phyloP scores from a whole-genome alignment of 225 moss, liverwort and hornwort species.

The Sphagnum tenellum region DNA sequence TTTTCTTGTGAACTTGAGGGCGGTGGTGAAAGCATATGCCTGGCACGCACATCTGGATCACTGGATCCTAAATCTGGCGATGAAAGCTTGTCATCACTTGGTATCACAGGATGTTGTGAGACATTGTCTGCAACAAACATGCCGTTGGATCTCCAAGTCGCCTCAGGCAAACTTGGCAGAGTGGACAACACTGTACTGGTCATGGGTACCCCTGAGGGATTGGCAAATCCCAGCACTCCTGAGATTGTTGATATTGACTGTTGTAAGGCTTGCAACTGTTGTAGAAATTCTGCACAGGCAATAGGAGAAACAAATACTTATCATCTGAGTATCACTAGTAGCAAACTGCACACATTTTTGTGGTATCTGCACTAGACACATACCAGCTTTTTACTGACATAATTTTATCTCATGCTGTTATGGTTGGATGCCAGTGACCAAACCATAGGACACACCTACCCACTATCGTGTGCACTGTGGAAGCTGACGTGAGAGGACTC shows the following conservation, averaged over 20 bases:
- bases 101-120: slow-evolving; percentile 22
- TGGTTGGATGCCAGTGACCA: too few species aligned
- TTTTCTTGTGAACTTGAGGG: slow-evolving; percentile 48
- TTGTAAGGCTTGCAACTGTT: slow-evolving; percentile 79
- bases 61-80: slow-evolving; percentile 48
- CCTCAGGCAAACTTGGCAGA: slow-evolving; percentile 33
- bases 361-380: too few species aligned
- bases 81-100: slow-evolving; percentile 42
- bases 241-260: slow-evolving; percentile 86
- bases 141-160: slow-evolving; percentile 48
- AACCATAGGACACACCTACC: too few species aligned
- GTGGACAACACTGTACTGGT: slow-evolving; percentile 7
- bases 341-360: too few species aligned
- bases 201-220: slow-evolving; percentile 31
- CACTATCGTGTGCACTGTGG: too few species aligned
- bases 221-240: slow-evolving; percentile 80
- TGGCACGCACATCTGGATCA: slow-evolving; percentile 34
- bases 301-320: neutral
- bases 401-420: too few species aligned
- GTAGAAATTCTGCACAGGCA: slow-evolving; percentile 68
- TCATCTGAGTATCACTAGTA: too few species aligned
- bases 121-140: slow-evolving; percentile 32
- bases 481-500: too few species aligned
- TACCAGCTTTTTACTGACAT: too few species aligned
- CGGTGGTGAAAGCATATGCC: slow-evolving; percentile 32